Conservation (phyloP, 805 yeast genomes). For the Cyberlindnera subsufficiens region DNA sequence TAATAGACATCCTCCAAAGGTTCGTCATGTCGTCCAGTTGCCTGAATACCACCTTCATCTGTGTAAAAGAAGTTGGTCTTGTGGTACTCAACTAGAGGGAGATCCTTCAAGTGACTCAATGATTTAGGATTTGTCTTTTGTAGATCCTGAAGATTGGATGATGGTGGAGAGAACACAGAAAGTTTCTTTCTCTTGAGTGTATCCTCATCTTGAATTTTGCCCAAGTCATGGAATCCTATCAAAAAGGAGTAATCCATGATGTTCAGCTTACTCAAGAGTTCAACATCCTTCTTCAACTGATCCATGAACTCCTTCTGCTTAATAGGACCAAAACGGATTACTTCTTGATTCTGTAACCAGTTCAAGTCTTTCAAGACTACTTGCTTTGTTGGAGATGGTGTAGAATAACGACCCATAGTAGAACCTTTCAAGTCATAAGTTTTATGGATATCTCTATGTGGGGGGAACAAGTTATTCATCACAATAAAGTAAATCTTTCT, state of each 20-base stretch:
- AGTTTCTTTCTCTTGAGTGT: constrained; percentile 28
- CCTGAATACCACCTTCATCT: constrained; percentile 80
- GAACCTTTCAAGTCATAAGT: constrained; percentile 94
- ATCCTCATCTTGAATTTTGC: constrained; percentile 42
- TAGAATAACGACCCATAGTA: constrained; percentile 69
- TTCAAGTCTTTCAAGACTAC: constrained; percentile 80
- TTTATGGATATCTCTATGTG: constrained; percentile 77
- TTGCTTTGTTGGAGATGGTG: constrained; percentile 26
- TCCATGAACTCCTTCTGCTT: constrained; percentile 53
- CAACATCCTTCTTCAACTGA: constrained; percentile 74
- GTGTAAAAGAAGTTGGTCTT: constrained; percentile 59
- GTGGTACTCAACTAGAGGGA: constrained; percentile 38
- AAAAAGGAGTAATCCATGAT: constrained; percentile 95
- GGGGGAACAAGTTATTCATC: constrained; percentile 96
- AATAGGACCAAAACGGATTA: constrained; percentile 69
- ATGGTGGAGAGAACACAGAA: constrained; percentile 26
- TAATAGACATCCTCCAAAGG: constrained; percentile 72
- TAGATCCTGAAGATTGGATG: constrained; percentile 24
- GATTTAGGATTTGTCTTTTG: constrained; percentile 42
- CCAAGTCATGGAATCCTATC: constrained; percentile 79
- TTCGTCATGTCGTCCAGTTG: constrained; percentile 53
- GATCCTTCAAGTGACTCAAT: constrained; percentile 34
- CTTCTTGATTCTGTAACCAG: constrained; percentile 66
- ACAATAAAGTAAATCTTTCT: constrained; percentile 88
- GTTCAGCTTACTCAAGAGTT: constrained; percentile 63